These are phyloP conservation scores for Triangularia verruculosa DNA, from an alignment of 2,329 filamentous ascomycete genomes.

Conservation along the genomic window DNA sequence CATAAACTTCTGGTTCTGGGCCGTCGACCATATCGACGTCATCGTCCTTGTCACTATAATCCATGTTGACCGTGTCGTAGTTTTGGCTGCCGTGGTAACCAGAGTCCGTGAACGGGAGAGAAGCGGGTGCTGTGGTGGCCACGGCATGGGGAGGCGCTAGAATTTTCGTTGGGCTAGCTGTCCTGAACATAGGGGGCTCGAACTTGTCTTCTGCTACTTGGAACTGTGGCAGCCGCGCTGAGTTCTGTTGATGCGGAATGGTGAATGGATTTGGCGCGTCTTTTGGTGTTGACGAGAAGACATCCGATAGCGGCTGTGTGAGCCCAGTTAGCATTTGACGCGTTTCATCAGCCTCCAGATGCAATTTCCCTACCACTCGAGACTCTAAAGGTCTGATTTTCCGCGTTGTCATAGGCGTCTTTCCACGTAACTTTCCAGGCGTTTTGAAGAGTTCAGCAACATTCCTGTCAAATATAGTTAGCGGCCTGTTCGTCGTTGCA, in stretches of 20 bases:
- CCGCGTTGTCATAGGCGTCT: conserved; percentile 70
- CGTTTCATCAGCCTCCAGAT: not conserved
- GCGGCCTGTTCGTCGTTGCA: not conserved
- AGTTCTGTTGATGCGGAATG: conserved; percentile 37
- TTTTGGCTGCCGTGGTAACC: conserved; percentile 69
- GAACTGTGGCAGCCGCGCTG: conserved; percentile 54
- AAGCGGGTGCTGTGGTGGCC: conserved; percentile 22
- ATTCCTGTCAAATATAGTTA: conserved; percentile 55
- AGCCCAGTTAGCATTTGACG: conserved; percentile 17
- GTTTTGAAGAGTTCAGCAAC: conserved; percentile 96
- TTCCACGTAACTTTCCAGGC: conserved; percentile 76
- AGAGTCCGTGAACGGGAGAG: conserved; percentile 55
- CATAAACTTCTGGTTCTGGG: conserved; percentile 16
- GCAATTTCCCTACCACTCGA: conserved; percentile 57
- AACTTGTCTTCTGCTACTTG: conserved; percentile 55
- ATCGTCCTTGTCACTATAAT: conserved; percentile 30
- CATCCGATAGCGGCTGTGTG: conserved; percentile 55
- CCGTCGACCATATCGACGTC: conserved; percentile 26
- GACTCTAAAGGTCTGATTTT: conserved; percentile 57
- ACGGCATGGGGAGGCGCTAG: conserved; percentile 32
- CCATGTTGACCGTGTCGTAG: conserved; percentile 48
- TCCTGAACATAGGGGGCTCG: conserved; percentile 32
- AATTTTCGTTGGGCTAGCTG: conserved; percentile 34
- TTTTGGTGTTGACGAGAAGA: conserved; percentile 55
- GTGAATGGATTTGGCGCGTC: conserved; percentile 53